Evolutionary conservation across 2,329 filamentous ascomycete species (phyloP), one percentile per base, ranked within the genome.

Genomic region (Fusarium drepaniforme): DNA sequence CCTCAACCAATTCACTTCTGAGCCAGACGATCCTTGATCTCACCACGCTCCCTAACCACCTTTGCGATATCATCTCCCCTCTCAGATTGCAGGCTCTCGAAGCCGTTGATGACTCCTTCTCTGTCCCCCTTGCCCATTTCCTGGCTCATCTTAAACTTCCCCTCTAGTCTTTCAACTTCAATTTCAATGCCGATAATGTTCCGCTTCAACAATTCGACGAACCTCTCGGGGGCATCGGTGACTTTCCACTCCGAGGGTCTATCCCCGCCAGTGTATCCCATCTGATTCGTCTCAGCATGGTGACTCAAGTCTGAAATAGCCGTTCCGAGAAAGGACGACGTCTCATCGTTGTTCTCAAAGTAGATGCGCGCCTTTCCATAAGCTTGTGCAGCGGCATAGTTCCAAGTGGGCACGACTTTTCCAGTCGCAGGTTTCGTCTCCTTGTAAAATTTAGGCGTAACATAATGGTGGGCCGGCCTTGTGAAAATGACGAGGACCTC

Each of bases 381-480:
- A 0, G 85, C 89, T 78, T 93, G 90, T 0, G 88, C 91, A 0
- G 91, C 91, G 0, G 90, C 85, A 76, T 93, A 94, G 80, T 94
- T 91, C 92, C 92, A 93, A 0, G 92, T 94, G 0, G 91, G 91
- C 4, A 92, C 92, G 0, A 93, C 91, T 71, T 93, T 93, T 8
- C 87, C 91, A 0, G 87, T 91, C 0, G 77, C 78, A 0, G 91
- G 91, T 78, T 93, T 93, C 0, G 92, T 93, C 72, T 90, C 86
- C 5, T 83, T 85, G 82, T 93, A 93, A 81, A 93, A 93, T 64
- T 92, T 91, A 0, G 92, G 90, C 0, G 91, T 93, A 1, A 93
- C 87, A 75, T 93, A 93, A 80, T 92, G 90, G 38, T 93, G 88
- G 0, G 84, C 81, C 0, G 87, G 83, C 0, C 85, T 85, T 23